A percentile compares a stretch with the other conserved stretches of the same genome.
Conservation (phyloP, 176 grass and related monocot genomes). For the Saccharum officinarum region DNA sequence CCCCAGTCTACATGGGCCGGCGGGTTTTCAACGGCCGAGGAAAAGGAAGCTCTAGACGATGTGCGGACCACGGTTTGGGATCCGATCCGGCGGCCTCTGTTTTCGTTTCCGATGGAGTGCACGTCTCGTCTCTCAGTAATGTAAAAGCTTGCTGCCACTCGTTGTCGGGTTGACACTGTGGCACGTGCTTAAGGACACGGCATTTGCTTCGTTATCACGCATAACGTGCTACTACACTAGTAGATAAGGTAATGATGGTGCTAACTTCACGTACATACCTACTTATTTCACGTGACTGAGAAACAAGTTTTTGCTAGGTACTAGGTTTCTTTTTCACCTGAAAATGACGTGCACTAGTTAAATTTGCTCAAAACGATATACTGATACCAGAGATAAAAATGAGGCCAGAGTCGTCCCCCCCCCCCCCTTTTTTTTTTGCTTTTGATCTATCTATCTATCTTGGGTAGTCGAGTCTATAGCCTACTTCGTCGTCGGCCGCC, state of each 20-base stretch:
- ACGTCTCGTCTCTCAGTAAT: too few relatives aligned
- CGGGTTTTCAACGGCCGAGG: too few relatives aligned
- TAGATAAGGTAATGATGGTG: too few relatives aligned
- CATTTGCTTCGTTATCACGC: neutral
- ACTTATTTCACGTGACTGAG: neutral
- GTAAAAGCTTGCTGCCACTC: too few relatives aligned
- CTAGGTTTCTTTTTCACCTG: neutral
- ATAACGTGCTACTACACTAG: neutral
- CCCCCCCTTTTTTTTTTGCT: too few relatives aligned
- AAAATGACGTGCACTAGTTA: neutral
- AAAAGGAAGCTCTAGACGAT: neutral
- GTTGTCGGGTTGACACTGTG: neutral
- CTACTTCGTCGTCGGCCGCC: neutral
- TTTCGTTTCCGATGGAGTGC: neutral
- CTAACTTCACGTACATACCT: neutral
- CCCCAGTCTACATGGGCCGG: too few relatives aligned
- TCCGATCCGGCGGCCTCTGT: neutral
- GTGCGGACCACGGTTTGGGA: conserved; percentile 35
- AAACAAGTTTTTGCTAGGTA: neutral
- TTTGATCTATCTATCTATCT: too few relatives aligned
- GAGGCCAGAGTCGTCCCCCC: too few relatives aligned
- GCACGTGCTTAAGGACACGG: neutral
- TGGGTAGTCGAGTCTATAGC: neutral
- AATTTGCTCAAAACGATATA: neutral
- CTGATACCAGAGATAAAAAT: neutral